Evolutionary conservation across 371 early-diverging fungal genomes (phyloP), one percentile per base, ranked within the genome.

Genomic region (Lichtheimia hyalospora): DNA sequence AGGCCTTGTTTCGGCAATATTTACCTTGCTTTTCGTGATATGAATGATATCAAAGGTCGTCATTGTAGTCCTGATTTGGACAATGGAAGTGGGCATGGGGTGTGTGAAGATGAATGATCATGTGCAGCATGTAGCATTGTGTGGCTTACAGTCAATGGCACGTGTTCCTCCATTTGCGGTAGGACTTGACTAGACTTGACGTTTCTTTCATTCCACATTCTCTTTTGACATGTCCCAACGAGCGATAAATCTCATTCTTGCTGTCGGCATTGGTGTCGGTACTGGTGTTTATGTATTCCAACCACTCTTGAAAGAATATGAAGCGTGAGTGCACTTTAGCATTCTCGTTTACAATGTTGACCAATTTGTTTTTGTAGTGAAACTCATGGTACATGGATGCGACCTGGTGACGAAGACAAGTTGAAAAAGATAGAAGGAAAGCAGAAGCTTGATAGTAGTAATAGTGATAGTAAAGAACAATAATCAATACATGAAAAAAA

Each of bases 211-310:
- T 46, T 46, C 46, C 21, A 21, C 46, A 18, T 46, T 46, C 21
- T 2, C 16, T n/a, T 16, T 18, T 6, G 3, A 5, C 1, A 5
- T 49, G 1, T 51, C 59, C 6, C 51, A 40, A 25, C 66, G 61
- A 55, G 28, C 71, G 3, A 54, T 64, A 8, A 67, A 72, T 53
- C 21, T 74, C 2, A 54, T 68, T 7, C 41, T 74, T 2, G 77
- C 77, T 25, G 58, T 71, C 49, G 80, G 71, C 21, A 61, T 80
- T 41, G 80, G 80, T 52, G 62, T 80, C 8, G 75, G 64, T 14
- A 80, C 80, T 1, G 77, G 80, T 23, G 44, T 71, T 10, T 80
- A 80, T 55, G 70, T 77, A 0, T 80, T 76, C 42, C 68, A 77
- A 15, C 80, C 80, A 24, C 60, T 80, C 25, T 59, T 80, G 39